These are phyloP conservation scores for Irpex rosettiformis DNA, from an alignment of 1,284 basidiomycete species.

Conservation along the genomic window DNA sequence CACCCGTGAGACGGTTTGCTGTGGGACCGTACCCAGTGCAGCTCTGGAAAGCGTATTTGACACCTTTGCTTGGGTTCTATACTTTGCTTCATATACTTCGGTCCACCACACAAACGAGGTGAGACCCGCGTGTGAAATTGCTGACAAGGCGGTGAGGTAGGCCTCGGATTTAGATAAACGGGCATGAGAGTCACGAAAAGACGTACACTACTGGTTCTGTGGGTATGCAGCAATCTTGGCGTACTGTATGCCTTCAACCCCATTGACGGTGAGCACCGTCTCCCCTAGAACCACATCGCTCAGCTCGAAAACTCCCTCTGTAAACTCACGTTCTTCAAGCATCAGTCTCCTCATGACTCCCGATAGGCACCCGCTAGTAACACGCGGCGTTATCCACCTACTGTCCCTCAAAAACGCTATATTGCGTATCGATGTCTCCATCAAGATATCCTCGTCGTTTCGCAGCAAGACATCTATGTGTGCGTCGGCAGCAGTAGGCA, in stretches of 20 bases:
- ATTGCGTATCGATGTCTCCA: slow-evolving; percentile 68
- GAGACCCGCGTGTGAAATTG: not conserved
- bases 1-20: not conserved
- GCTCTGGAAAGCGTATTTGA: no score
- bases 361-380: slow-evolving; percentile 59
- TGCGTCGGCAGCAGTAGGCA: slow-evolving; percentile 22
- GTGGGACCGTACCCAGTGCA: not conserved
- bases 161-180: no score
- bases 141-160: not conserved
- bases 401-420: slow-evolving; percentile 50
- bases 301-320: slow-evolving; percentile 37
- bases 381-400: slow-evolving; percentile 62
- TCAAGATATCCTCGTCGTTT: slow-evolving; percentile 46
- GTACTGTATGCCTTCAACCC: slow-evolving; percentile 47
- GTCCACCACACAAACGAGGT: not conserved
- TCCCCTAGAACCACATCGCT: slow-evolving; percentile 51
- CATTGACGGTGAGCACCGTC: slow-evolving; percentile 66
- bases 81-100: not conserved
- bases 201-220: not conserved
- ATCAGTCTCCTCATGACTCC: slow-evolving; percentile 67
- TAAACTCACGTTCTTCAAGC: slow-evolving; percentile 52
- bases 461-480: slow-evolving; percentile 60
- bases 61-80: no score
- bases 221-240: not conserved
- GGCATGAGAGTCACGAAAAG: not conserved